Conservation (phyloP, 1,284 basidiomycete genomes). For the Ganoderma multipileum region DNA sequence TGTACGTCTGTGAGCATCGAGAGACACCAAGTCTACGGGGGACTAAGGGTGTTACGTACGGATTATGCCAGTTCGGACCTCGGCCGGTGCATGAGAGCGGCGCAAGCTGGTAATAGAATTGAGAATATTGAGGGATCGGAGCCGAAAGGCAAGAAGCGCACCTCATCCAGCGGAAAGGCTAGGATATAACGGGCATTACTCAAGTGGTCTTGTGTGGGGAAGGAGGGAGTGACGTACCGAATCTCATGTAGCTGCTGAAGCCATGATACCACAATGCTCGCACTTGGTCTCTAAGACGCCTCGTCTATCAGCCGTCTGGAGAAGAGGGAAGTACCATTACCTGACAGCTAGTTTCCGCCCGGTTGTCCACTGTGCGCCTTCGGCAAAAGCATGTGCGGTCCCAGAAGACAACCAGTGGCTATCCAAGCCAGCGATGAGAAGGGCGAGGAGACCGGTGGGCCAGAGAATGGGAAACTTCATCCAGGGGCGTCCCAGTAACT, state of each 20-base stretch:
- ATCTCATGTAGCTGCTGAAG: constrained; percentile 79
- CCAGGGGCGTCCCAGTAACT: constrained; percentile 31
- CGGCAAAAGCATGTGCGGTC: constrained; percentile 42
- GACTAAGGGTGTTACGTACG: constrained; percentile 58
- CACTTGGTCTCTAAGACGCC: constrained; percentile 62
- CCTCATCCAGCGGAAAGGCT: constrained; percentile 88
- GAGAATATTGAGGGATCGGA: neutral
- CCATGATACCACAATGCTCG: constrained; percentile 86
- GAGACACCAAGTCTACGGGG: neutral
- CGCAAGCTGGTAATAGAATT: constrained; percentile 60
- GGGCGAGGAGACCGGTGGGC: constrained; percentile 59
- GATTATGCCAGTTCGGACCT: constrained; percentile 82
- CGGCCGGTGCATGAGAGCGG: constrained; percentile 86
- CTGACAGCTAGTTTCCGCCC: constrained; percentile 67
- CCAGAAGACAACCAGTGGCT: constrained; percentile 47
- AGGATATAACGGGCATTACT: neutral
- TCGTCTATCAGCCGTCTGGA: neutral
- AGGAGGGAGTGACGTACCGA: constrained; percentile 54
- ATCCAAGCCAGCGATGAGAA: constrained; percentile 55
- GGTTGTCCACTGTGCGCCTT: constrained; percentile 57
- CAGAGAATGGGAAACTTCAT: constrained; percentile 75
- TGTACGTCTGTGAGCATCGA: neutral
- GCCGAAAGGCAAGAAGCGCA: constrained; percentile 37
- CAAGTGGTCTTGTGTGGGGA: neutral
- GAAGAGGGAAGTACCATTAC: constrained; percentile 45